A percentile compares a stretch with the other conserved stretches of the same genome.
Evolutionary conservation across 1,139 yeast species (phyloP).

Genomic region (Taphrina flavorubra): DNA sequence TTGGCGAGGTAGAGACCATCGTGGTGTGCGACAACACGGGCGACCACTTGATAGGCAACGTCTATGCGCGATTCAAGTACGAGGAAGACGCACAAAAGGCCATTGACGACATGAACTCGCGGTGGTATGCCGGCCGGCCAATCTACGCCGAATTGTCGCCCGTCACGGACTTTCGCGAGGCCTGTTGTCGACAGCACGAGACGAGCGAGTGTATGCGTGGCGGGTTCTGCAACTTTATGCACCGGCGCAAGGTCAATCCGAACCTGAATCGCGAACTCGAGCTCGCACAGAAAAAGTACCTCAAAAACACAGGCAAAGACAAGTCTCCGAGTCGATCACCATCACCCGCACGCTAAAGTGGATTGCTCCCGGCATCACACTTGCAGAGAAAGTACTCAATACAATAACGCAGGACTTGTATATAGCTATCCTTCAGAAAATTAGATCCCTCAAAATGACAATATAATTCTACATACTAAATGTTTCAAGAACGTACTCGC

Average conservation of each 20-base stretch:
- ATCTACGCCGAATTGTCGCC: conserved; percentile 83
- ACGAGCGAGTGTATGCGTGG: conserved; percentile 71
- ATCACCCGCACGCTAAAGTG: conserved; percentile 31
- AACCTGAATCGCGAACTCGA: conserved; percentile 56
- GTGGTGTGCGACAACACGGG: conserved; percentile 84
- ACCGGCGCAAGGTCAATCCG: conserved; percentile 65
- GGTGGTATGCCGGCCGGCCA: conserved; percentile 85
- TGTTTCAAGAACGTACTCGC: too few relatives aligned
- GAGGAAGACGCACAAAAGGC: conserved; percentile 68
- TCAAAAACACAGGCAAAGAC: conserved; percentile 46
- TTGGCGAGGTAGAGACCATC: conserved; percentile 67
- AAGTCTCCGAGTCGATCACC: conserved; percentile 44
- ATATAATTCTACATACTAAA: not conserved
- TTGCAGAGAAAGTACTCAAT: too few relatives aligned
- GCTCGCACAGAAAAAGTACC: conserved; percentile 52
- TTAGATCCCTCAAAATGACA: not conserved
- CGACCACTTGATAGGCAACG: conserved; percentile 83
- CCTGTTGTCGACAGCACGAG: conserved; percentile 76
- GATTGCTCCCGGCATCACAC: too few relatives aligned
- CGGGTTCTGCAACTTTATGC: conserved; percentile 86
- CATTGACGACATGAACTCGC: conserved; percentile 65
- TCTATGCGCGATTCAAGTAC: conserved; percentile 66
- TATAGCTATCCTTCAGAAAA: not conserved
- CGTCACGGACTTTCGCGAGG: conserved; percentile 71
- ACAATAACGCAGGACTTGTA: conserved; percentile 34